Conservation (phyloP, 345 rosid species). For the Hirschfeldia incana region DNA sequence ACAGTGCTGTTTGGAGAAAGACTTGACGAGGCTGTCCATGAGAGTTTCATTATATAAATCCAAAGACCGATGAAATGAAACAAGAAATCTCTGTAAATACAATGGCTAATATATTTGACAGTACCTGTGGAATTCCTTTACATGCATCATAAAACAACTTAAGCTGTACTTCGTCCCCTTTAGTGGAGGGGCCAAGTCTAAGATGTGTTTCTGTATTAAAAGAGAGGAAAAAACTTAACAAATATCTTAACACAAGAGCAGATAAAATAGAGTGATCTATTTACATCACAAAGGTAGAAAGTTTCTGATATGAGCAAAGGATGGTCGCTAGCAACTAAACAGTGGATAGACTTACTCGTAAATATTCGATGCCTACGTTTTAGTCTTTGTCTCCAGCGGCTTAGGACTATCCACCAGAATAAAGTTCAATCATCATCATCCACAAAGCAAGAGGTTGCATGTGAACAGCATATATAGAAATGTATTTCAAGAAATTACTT, state of each 20-base stretch:
- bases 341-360: conserved; percentile 64
- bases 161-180: conserved; percentile 73
- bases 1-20: conserved; percentile 61
- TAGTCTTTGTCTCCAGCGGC: conserved; percentile 74
- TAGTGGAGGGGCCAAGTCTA: conserved; percentile 72
- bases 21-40: conserved; percentile 67
- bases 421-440: conserved; percentile 47
- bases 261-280: conserved; percentile 12
- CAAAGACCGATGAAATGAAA: background rate
- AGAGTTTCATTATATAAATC: conserved; percentile 5
- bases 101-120: background rate
- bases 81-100: background rate
- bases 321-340: conserved; percentile 33
- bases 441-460: conserved; percentile 21
- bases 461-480: conserved; percentile 19
- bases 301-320: conserved; percentile 3
- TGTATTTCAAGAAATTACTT: conserved; percentile 49
- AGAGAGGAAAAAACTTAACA: background rate
- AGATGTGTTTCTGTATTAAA: conserved; percentile 62
- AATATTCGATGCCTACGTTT: conserved; percentile 63
- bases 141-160: conserved; percentile 89
- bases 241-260: conserved; percentile 3
- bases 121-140: conserved; percentile 93
- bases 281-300: background rate
- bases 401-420: conserved; percentile 68